These are phyloP conservation scores for Cytospora chrysosperma DNA, from an alignment of 2,329 filamentous ascomycete species.

Conservation along the genomic window DNA sequence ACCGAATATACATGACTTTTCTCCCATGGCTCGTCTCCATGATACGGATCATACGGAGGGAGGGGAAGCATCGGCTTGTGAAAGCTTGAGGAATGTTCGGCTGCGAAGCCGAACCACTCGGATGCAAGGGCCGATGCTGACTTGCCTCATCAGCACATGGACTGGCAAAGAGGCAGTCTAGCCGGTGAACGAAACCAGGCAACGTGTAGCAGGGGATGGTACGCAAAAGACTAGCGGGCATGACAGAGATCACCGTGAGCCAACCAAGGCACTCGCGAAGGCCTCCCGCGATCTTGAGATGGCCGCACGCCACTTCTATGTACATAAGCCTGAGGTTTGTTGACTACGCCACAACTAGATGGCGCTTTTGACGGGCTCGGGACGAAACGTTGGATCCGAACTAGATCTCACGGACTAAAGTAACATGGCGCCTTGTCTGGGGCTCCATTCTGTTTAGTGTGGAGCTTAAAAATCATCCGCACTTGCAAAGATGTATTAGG, in stretches of 20 bases:
- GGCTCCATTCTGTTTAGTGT: background rate
- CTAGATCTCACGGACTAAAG: background rate
- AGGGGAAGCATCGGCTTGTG: background rate
- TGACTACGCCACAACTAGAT: background rate
- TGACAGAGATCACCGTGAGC: background rate
- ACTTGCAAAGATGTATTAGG: background rate
- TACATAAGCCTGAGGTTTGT: background rate
- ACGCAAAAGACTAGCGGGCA: background rate
- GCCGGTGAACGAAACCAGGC: background rate
- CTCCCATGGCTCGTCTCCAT: background rate
- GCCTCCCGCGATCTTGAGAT: background rate
- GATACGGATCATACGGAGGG: background rate
- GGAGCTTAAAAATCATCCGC: background rate
- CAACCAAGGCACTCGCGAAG: background rate
- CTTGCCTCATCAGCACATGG: background rate
- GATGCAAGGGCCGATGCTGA: background rate
- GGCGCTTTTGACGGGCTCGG: background rate
- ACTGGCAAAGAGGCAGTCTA: background rate
- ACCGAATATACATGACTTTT: background rate
- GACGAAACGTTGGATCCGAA: background rate
- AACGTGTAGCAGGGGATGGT: background rate
- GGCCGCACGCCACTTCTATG: background rate
- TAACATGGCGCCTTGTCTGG: background rate
- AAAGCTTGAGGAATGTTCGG: background rate
- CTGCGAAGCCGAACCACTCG: background rate